Percentiles rank a stretch among this genome's conserved stretches.
Evolutionary conservation across 495 filamentous ascomycete genomes (phyloP).

Genomic region (Lindgomyces ingoldianus): DNA sequence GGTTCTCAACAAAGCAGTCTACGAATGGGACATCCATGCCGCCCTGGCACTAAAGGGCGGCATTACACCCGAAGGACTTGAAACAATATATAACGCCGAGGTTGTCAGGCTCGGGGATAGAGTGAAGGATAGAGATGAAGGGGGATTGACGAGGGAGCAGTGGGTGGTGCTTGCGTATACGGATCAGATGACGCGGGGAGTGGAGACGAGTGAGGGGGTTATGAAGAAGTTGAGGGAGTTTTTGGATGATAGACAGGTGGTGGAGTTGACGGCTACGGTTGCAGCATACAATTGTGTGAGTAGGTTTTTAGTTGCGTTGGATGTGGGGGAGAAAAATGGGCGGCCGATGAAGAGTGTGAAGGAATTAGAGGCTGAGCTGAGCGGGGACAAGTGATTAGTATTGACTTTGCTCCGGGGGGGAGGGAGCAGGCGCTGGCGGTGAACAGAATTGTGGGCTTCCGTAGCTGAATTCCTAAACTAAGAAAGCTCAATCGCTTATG

Average conservation of each 20-base stretch:
- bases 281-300: constrained; percentile 86
- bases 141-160: constrained; percentile 34
- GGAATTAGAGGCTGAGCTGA: constrained; percentile 11
- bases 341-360: constrained; percentile 26
- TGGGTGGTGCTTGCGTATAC: constrained; percentile 44
- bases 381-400: no score
- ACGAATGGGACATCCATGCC: constrained; percentile 46
- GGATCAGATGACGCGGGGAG: constrained; percentile 43
- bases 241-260: constrained; percentile 54
- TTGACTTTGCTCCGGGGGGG: no score
- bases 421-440: background rate
- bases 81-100: constrained; percentile 34
- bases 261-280: constrained; percentile 65
- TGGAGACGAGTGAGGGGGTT: constrained; percentile 41
- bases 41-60: constrained; percentile 36
- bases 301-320: constrained; percentile 79
- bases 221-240: constrained; percentile 51
- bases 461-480: background rate
- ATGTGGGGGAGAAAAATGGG: constrained; percentile 67
- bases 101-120: constrained; percentile 53
- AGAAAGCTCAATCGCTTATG: no score
- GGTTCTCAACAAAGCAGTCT: constrained; percentile 44
- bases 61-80: constrained; percentile 15
- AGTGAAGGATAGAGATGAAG: constrained; percentile 35
- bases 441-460: background rate